These are phyloP conservation scores for Mycena maculata DNA, from an alignment of 768 basidiomycete genomes.

Conservation along the genomic window DNA sequence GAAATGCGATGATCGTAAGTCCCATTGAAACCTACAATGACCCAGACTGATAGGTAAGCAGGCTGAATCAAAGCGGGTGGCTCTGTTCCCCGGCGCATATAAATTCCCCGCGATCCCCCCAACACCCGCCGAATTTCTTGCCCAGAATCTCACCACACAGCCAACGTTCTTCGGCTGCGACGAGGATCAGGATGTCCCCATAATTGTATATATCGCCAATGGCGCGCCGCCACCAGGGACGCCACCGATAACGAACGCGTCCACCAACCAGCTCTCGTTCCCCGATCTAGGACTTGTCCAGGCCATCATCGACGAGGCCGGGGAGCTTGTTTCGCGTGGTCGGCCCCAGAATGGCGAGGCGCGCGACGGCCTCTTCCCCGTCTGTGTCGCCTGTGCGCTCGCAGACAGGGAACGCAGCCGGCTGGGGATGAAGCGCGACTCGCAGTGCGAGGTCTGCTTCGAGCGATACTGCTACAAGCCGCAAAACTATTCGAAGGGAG, in stretches of 20 bases:
- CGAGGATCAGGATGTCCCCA: conserved; percentile 49
- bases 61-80: conserved; percentile 26
- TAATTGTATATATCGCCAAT: conserved; percentile 69
- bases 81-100: conserved; percentile 40
- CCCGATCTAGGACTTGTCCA: conserved; percentile 46
- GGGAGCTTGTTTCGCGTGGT: conserved; percentile 56
- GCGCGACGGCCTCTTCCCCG: conserved; percentile 56
- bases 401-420: conserved; percentile 57
- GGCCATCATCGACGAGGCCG: conserved; percentile 59
- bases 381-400: conserved; percentile 63
- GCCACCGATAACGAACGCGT: conserved; percentile 52
- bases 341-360: conserved; percentile 41
- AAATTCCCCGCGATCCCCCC: conserved; percentile 47
- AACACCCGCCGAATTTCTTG: conserved; percentile 42
- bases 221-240: conserved; percentile 55
- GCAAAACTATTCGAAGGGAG: neutral
- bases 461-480: conserved; percentile 46
- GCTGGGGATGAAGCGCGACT: conserved; percentile 38
- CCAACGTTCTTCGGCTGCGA: conserved; percentile 63
- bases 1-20: conserved; percentile 28
- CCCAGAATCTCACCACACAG: conserved; percentile 49
- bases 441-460: conserved; percentile 45
- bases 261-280: conserved; percentile 55
- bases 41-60: neutral
- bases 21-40: neutral